Evolutionary conservation across 148 eudicot genomes (phyloP).

Genomic region (Diospyros lotus): DNA sequence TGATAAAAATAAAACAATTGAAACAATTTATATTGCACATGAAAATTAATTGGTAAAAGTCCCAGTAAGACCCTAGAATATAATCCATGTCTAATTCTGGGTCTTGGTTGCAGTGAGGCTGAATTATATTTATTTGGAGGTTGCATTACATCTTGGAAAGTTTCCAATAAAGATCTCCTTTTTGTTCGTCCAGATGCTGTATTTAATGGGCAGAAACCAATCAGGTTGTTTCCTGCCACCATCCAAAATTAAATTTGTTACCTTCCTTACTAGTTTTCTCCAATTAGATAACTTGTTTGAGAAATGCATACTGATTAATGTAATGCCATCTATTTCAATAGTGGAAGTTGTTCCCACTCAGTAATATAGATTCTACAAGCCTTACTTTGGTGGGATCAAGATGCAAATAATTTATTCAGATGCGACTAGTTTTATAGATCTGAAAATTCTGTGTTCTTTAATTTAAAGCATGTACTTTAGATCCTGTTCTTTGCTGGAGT

Average conservation of each 20-base stretch:
- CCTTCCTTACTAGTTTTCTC: background rate
- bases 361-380: background rate
- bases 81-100: background rate
- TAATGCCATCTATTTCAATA: background rate
- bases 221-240: constrained; percentile 53
- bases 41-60: background rate
- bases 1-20: background rate
- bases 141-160: constrained; percentile 93
- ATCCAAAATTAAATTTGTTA: background rate
- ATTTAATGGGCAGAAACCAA: constrained; percentile 95
- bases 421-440: background rate
- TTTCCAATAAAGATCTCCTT: constrained; percentile 75
- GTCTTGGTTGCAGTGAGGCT: constrained; percentile 62
- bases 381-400: background rate
- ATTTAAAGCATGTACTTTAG: background rate
- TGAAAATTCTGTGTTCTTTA: background rate
- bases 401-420: background rate
- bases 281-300: background rate
- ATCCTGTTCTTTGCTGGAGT: background rate
- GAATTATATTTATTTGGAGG: constrained; percentile 93
- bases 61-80: background rate
- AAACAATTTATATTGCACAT: background rate
- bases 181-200: constrained; percentile 98
- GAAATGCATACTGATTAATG: background rate
- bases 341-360: background rate